Percentiles rank a stretch among this genome's conserved stretches.
phyloP scores from a whole-genome alignment of 169 alveolate genomes.

The Nephromyces sp. region DNA sequence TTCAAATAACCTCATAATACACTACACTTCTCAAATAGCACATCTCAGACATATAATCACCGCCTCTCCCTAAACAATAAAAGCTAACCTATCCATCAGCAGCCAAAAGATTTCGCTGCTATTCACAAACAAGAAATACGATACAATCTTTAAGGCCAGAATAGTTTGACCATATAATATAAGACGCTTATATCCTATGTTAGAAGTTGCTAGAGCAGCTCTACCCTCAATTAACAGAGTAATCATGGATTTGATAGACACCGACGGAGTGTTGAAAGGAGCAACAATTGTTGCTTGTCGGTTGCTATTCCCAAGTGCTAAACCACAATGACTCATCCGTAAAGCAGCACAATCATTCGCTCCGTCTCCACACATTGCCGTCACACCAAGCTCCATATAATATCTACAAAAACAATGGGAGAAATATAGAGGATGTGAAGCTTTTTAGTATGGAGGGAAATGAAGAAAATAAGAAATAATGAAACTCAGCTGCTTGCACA shows the following conservation, averaged over 20 bases:
- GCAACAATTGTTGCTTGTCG: background rate
- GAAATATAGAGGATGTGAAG: too few species aligned
- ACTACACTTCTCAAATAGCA: too few species aligned
- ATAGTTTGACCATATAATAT: background rate
- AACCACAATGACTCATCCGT: constrained; percentile 31
- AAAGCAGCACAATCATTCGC: constrained; percentile 41
- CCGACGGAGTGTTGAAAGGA: background rate
- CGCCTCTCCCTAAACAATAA: too few species aligned
- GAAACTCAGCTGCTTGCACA: too few species aligned
- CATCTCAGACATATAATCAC: too few species aligned
- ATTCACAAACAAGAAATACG: background rate
- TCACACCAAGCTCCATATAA: constrained; percentile 4
- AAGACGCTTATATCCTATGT: background rate
- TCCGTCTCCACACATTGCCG: constrained; percentile 57
- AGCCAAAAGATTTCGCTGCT: background rate
- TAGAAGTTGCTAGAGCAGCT: background rate
- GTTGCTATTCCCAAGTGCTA: constrained; percentile 21
- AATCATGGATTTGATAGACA: background rate
- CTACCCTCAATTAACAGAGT: background rate
- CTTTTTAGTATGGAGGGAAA: too few species aligned
- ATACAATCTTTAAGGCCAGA: background rate
- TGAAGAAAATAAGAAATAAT: too few species aligned
- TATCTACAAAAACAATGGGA: too few species aligned
- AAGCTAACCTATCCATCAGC: background rate
- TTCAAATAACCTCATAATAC: too few species aligned